A percentile compares a stretch with the other conserved stretches of the same genome.
Evolutionary conservation across 2,329 filamentous ascomycete genomes (phyloP).

Genomic region (Fusarium citri): DNA sequence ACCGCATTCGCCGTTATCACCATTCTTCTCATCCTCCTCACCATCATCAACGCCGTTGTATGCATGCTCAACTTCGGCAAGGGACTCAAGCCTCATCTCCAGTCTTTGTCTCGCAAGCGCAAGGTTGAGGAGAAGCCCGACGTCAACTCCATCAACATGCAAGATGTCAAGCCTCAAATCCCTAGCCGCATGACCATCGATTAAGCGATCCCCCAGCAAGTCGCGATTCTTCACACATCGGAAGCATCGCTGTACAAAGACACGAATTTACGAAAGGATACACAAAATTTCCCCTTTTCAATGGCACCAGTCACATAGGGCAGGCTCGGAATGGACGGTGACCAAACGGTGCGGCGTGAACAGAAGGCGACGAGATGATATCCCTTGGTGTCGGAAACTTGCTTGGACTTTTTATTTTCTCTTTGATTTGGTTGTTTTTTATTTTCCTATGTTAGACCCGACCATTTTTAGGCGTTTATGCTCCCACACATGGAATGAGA

Average conservation of each 20-base stretch:
- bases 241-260: slow-evolving; percentile 50
- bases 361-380: slow-evolving; percentile 47
- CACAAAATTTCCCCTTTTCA: slow-evolving; percentile 39
- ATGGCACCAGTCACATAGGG: slow-evolving; percentile 47
- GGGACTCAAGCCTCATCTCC: slow-evolving; percentile 88
- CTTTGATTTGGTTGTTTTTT: slow-evolving; percentile 33
- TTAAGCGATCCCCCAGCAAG: slow-evolving; percentile 50
- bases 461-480: slow-evolving; percentile 44
- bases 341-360: slow-evolving; percentile 42
- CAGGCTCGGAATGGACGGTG: slow-evolving; percentile 46
- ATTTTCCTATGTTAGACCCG: slow-evolving; percentile 38
- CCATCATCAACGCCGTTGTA: slow-evolving; percentile 85
- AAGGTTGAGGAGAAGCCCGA: slow-evolving; percentile 67
- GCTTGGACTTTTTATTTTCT: slow-evolving; percentile 36
- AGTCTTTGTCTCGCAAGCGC: slow-evolving; percentile 58
- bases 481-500: slow-evolving; percentile 41
- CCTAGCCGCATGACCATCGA: slow-evolving; percentile 72
- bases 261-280: slow-evolving; percentile 52
- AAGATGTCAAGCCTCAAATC: slow-evolving; percentile 67
- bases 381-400: slow-evolving; percentile 45
- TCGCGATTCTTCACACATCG: slow-evolving; percentile 11
- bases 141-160: slow-evolving; percentile 65
- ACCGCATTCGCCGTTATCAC: slow-evolving; percentile 96
- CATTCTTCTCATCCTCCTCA: slow-evolving; percentile 86
- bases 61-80: slow-evolving; percentile 93